phyloP scores from a whole-genome alignment of 495 filamentous ascomycete species.

The Tuber microsphaerosporum region DNA sequence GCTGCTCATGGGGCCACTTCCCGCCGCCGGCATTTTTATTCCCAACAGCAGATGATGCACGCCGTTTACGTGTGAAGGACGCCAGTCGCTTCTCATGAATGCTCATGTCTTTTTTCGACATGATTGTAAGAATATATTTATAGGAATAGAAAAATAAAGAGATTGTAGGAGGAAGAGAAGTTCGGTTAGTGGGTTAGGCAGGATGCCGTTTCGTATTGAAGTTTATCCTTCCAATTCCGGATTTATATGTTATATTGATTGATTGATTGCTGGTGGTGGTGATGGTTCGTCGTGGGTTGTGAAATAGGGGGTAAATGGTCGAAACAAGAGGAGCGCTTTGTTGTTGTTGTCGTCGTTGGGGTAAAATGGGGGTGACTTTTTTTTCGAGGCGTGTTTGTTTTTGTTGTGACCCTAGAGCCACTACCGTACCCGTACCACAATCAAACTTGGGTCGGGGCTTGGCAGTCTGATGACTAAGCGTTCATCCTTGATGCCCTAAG shows the following conservation, averaged over 20 bases:
- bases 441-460: background rate
- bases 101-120: slow-evolving; percentile 31
- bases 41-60: slow-evolving; percentile 13
- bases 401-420: background rate
- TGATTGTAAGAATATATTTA: slow-evolving; percentile 1
- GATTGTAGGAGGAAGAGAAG: background rate
- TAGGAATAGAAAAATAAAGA: background rate
- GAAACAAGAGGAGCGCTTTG: background rate
- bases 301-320: background rate
- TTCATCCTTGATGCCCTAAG: no score
- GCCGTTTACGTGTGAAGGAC: slow-evolving; percentile 30
- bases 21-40: slow-evolving; percentile 10
- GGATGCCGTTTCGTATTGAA: slow-evolving; percentile 5
- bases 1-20: slow-evolving; percentile 37
- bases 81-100: slow-evolving; percentile 35
- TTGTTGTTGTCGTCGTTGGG: background rate
- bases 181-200: background rate
- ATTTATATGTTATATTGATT: background rate
- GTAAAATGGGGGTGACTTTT: background rate
- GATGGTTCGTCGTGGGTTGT: background rate
- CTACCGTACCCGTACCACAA: no score
- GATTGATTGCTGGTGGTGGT: background rate
- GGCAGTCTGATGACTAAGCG: background rate
- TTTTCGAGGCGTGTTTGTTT: background rate
- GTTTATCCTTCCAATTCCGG: background rate